Conservation (phyloP, 306 rosid species). For the Citrullus colocynthis region DNA sequence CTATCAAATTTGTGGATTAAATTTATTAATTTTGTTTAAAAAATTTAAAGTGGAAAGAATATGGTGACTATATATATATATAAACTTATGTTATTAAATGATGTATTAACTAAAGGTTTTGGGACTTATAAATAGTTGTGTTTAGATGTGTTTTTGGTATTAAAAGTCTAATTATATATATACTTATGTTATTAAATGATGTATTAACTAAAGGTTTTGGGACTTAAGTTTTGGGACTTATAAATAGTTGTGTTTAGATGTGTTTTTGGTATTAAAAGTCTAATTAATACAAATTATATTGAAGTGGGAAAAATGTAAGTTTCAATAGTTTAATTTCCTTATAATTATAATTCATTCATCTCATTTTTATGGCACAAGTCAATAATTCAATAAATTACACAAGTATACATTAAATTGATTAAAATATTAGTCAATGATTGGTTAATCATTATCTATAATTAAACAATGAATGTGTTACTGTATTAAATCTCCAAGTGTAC, state of each 20-base stretch:
- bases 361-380: not conserved
- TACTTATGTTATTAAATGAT: not conserved
- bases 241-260: too few relatives aligned
- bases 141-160: not conserved
- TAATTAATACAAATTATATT: not conserved
- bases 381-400: not conserved
- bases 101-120: not conserved
- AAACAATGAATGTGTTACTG: not conserved
- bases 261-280: not conserved
- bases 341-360: not conserved
- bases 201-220: not conserved
- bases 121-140: too few relatives aligned
- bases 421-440: not conserved
- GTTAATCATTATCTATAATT: not conserved
- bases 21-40: too few relatives aligned
- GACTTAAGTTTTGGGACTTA: not conserved
- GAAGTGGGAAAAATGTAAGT: not conserved
- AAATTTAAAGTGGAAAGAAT: not conserved
- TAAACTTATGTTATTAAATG: not conserved
- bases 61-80: not conserved
- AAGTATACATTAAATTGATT: not conserved
- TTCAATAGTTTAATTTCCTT: not conserved
- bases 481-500: not conserved
- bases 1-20: not conserved
- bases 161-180: not conserved